Conservation (phyloP, 2,329 filamentous ascomycete species). For the Penicillium italicum region DNA sequence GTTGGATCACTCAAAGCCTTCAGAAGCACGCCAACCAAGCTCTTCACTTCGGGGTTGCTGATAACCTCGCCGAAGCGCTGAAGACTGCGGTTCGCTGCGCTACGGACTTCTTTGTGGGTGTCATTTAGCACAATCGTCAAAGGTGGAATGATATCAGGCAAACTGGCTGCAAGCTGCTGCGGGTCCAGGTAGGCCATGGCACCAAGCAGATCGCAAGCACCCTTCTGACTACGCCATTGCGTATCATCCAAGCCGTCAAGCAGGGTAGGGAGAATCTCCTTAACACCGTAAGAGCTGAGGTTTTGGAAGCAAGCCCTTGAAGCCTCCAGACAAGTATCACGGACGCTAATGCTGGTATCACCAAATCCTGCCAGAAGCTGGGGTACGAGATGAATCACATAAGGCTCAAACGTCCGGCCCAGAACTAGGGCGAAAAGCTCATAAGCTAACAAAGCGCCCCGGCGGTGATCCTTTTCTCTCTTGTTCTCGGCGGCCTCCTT, state of each 20-base stretch:
- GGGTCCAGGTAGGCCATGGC: constrained; percentile 99
- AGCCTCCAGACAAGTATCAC: constrained; percentile 87
- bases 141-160: constrained; percentile 95
- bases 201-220: constrained; percentile 91
- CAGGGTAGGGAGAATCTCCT: constrained; percentile 86
- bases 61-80: constrained; percentile 99
- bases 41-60: constrained; percentile 94
- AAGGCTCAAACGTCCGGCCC: constrained; percentile 88
- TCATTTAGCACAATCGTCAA: constrained; percentile 92
- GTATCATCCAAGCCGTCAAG: constrained; percentile 89
- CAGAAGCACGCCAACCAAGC: constrained; percentile 81
- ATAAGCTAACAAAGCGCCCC: constrained; percentile 84
- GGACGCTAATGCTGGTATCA: constrained; percentile 80
- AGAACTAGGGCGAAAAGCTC: constrained; percentile 85
- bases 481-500: constrained; percentile 88
- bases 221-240: constrained; percentile 98
- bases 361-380: constrained; percentile 87
- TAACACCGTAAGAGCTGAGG: constrained; percentile 92
- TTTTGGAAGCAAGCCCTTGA: constrained; percentile 92
- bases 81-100: constrained; percentile 88
- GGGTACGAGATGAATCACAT: constrained; percentile 91
- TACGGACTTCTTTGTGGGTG: constrained; percentile 93
- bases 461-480: constrained; percentile 82
- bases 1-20: constrained; percentile 97
- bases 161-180: constrained; percentile 83